Evolutionary conservation across 306 rosid species (phyloP).

Genomic region (Lagenaria siceraria): DNA sequence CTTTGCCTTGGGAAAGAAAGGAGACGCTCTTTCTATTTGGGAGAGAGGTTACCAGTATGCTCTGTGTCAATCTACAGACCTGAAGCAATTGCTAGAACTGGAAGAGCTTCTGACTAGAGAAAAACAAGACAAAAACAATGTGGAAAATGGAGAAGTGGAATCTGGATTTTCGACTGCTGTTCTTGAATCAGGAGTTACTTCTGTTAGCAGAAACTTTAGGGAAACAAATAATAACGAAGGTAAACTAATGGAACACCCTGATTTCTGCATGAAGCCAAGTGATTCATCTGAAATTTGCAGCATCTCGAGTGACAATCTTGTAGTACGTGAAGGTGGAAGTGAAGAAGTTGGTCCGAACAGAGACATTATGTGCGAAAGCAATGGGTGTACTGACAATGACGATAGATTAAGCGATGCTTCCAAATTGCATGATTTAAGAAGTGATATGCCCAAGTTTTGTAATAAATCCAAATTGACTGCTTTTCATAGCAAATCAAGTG

Average conservation of each 20-base stretch:
- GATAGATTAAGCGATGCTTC: constrained; percentile 36
- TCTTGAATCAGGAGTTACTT: constrained; percentile 21
- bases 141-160: constrained; percentile 21
- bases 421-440: constrained; percentile 47
- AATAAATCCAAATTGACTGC: constrained; percentile 33
- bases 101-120: constrained; percentile 54
- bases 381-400: constrained; percentile 39
- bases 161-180: constrained; percentile 12
- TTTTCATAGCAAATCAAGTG: constrained; percentile 33
- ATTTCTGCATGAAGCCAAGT: constrained; percentile 22
- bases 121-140: constrained; percentile 29
- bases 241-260: constrained; percentile 20
- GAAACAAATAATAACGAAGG: constrained; percentile 20
- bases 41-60: constrained; percentile 80
- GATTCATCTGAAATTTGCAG: constrained; percentile 35
- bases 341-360: constrained; percentile 29
- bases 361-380: constrained; percentile 29
- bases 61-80: constrained; percentile 52
- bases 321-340: constrained; percentile 21
- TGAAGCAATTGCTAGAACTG: constrained; percentile 81
- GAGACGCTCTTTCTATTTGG: constrained; percentile 75
- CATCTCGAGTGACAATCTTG: constrained; percentile 26
- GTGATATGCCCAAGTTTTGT: constrained; percentile 41
- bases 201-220: constrained; percentile 14
- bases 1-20: constrained; percentile 66